A percentile compares a stretch with the other conserved stretches of the same genome.
Conservation (phyloP, 2,329 filamentous ascomycete genomes). For the Trichoderma cornu-damae region DNA sequence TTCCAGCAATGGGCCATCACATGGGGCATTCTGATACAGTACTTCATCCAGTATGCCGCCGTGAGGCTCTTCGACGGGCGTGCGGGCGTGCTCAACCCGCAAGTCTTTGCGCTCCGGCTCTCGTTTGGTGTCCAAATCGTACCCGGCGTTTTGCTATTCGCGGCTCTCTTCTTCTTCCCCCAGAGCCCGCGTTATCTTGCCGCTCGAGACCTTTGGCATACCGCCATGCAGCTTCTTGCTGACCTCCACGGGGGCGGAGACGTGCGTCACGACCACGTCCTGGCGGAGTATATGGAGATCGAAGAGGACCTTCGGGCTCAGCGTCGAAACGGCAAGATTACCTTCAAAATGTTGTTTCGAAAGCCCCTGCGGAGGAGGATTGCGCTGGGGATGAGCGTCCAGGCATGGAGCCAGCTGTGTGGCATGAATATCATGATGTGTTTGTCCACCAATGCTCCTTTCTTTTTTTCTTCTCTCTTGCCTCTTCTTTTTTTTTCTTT, state of each 20-base stretch:
- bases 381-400: constrained; percentile 52
- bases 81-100: constrained; percentile 45
- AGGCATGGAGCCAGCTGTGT: constrained; percentile 56
- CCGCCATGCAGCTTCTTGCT: constrained; percentile 55
- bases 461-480: too few species aligned
- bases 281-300: constrained; percentile 60
- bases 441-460: constrained; percentile 24
- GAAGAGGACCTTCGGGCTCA: constrained; percentile 51
- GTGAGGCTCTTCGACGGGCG: constrained; percentile 48
- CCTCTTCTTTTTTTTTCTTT: too few species aligned
- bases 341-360: constrained; percentile 45
- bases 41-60: constrained; percentile 61
- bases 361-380: constrained; percentile 53
- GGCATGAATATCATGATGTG: constrained; percentile 58
- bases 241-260: constrained; percentile 55
- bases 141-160: constrained; percentile 48
- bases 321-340: constrained; percentile 44
- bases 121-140: constrained; percentile 58
- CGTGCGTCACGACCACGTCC: constrained; percentile 51
- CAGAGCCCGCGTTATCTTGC: constrained; percentile 67
- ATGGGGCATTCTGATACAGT: constrained; percentile 63
- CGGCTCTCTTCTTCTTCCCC: constrained; percentile 56
- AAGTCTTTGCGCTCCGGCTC: constrained; percentile 52
- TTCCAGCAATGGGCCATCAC: constrained; percentile 68
- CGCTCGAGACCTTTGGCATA: constrained; percentile 60